phyloP scores from a whole-genome alignment of 129 eudicot species.

The Helichrysum umbraculigerum region DNA sequence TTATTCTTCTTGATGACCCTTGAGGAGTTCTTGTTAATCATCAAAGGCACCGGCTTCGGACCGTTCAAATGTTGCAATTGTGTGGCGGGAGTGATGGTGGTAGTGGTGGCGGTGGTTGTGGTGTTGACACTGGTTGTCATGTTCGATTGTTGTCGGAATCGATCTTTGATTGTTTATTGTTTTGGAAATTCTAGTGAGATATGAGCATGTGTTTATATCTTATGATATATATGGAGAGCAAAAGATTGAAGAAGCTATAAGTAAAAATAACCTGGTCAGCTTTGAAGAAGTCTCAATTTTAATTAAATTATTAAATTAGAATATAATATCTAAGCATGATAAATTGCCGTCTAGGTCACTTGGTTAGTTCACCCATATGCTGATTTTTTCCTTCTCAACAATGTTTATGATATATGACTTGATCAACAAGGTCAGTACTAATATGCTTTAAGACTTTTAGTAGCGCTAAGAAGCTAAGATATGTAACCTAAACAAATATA shows the following conservation, averaged over 20 bases:
- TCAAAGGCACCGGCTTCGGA: slow-evolving; percentile 31
- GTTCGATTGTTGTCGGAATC: not conserved
- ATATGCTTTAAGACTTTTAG: too few relatives aligned
- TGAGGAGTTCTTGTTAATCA: slow-evolving; percentile 31
- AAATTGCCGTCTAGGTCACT: slow-evolving; percentile 32
- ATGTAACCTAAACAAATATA: too few relatives aligned
- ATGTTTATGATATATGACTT: slow-evolving; percentile 21
- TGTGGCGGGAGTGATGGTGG: not conserved
- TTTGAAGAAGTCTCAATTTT: slow-evolving; percentile 27
- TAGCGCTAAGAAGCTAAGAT: too few relatives aligned
- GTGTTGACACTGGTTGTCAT: slow-evolving; percentile 2
- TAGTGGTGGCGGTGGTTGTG: not conserved
- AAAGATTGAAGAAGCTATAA: slow-evolving; percentile 1
- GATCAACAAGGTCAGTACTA: slow-evolving; percentile 10
- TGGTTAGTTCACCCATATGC: slow-evolving; percentile 33
- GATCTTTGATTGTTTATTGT: not conserved
- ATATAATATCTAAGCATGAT: not conserved
- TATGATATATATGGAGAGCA: not conserved
- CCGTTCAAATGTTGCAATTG: slow-evolving; percentile 23
- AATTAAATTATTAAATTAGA: not conserved
- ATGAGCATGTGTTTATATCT: not conserved
- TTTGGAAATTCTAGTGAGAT: not conserved
- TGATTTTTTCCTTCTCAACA: slow-evolving; percentile 13
- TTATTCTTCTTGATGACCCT: slow-evolving; percentile 26
- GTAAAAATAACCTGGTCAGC: slow-evolving; percentile 21